Base-by-base conservation (phyloP, 352 stramenopile genomes). In the Pythium guiyangense region DNA sequence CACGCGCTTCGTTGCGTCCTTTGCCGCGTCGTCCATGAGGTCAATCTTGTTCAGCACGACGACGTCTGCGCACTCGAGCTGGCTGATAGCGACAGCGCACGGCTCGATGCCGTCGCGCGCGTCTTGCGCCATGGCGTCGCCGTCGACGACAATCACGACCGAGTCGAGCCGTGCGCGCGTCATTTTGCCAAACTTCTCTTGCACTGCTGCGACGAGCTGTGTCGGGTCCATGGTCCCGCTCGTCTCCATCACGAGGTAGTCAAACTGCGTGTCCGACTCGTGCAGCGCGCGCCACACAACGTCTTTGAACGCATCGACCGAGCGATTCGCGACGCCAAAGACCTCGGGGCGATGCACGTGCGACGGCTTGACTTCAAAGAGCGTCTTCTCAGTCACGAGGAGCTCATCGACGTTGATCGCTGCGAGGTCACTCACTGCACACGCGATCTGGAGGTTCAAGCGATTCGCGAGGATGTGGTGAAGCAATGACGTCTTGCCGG, bases 41-140 rank as follows among this genome's bases (percentile, higher is more conserved):
- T 92, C 83, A 35, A 88, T 70, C 59, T 92, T 92, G 63, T 92
- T 92, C n/a, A 92, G 75, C 56, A 91, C 58, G 35, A 92, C 80
- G 20, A 91, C 75, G 54, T 92, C 83, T 3, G 83, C 83, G 40
- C 78, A 88, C 12, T 67, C 56, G n/a, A 92, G 64, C 62, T 92
- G 83, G 31, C 74, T 68, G 26, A 78, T 52, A 18, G 79, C 74
- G 12, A 88, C 79, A 35, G 61, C 67, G 56, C 69, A 80, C 3
- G 70, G 69, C n/a, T 39, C 46, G 8, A 62, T 34, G 2, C 52
- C 67, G 2, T 66, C 49, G 1, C 37, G 45, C 6, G 67, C 67
- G 54, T 88, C 74, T 44, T 77, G 66, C 15, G 73, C 71, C 46
- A 92, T 52, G 1, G 78, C 75, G 48, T 93, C 84, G 39, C 79